Evolutionary conservation across 371 early-diverging fungal species (phyloP), one percentile per base, ranked within the genome.

Genomic region (Haplosporangium sp.): DNA sequence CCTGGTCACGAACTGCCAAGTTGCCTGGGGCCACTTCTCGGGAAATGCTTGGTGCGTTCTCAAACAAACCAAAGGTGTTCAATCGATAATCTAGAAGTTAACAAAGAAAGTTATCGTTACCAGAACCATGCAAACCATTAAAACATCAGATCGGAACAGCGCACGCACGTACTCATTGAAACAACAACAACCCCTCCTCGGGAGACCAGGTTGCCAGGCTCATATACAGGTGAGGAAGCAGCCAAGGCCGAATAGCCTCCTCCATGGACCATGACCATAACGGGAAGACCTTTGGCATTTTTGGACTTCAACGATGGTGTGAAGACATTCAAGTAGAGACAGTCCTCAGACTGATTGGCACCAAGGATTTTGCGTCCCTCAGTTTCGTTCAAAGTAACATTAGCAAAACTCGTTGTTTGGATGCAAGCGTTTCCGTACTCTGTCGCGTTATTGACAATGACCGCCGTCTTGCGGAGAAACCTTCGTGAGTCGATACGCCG

Each of bases 311-410:
- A 13, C 10, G 57, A 46, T 2, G 84, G 83, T 10, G 82, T 84
- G 52, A 59, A 85, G 3, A 86, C 73, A 60, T 85, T 85, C 47
- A 87, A 55, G 46, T 69, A 80, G 41, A 87, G 60, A 47, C 87
- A 86, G 53, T 84, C 83, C 62, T 86, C 86, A 4, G 66, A 54
- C 37, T 61, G 20, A 0, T 37, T 23, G 6, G 69, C 70, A 0
- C 70, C 66, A 23, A 55, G 36, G 6, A 54, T 0, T 14, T 0
- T 8, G 6, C 18, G 10, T 4, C 41, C 29, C 36, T 41, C 16
- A 12, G 59, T 40, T 1, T 2, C 9, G 42, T 41, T 59, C 10
- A 2, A 12, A 11, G 20, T 20, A 0, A 0, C 1, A 6, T 14
- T 18, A 18, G 46, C 45, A 45, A 42, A 8, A 46, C n/a, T n/a